Percentiles rank a stretch among this genome's conserved stretches.
Conservation (phyloP, 2,329 filamentous ascomycete species). For the Pseudogymnoascus sp. region DNA sequence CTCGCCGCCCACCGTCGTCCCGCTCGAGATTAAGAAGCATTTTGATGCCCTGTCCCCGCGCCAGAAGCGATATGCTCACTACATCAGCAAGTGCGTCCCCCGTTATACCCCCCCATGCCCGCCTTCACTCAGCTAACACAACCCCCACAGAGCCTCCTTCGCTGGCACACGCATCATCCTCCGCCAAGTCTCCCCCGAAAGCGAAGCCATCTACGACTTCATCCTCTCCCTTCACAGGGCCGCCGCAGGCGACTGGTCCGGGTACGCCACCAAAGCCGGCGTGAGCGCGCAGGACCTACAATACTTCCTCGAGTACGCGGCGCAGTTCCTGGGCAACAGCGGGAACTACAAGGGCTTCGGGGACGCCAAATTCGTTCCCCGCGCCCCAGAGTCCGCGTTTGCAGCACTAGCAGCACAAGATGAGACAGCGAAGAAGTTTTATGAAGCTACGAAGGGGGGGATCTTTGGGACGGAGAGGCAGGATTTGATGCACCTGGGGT, state of each 20-base stretch:
- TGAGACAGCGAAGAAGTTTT: constrained; percentile 53
- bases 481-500: constrained; percentile 66
- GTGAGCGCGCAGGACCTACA: constrained; percentile 56
- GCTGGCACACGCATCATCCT: constrained; percentile 70
- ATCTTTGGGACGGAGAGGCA: constrained; percentile 62
- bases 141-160: constrained; percentile 58
- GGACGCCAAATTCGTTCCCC: constrained; percentile 74
- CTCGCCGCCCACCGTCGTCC: constrained; percentile 78
- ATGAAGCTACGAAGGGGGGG: constrained; percentile 59
- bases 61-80: constrained; percentile 87
- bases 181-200: constrained; percentile 74
- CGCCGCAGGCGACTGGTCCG: constrained; percentile 62
- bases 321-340: constrained; percentile 69
- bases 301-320: constrained; percentile 67
- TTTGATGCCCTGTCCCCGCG: constrained; percentile 69
- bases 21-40: constrained; percentile 84
- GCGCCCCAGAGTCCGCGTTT: constrained; percentile 56
- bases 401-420: constrained; percentile 54
- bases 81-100: constrained; percentile 61
- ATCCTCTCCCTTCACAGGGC: constrained; percentile 64
- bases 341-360: constrained; percentile 84
- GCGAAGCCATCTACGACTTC: constrained; percentile 72
- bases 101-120: neutral
- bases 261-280: constrained; percentile 54
- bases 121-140: constrained; percentile 11